Percentiles rank a stretch among this genome's conserved stretches.
Evolutionary conservation across 2,329 filamentous ascomycete genomes (phyloP).

Genomic region (Paradendryphiella salina): DNA sequence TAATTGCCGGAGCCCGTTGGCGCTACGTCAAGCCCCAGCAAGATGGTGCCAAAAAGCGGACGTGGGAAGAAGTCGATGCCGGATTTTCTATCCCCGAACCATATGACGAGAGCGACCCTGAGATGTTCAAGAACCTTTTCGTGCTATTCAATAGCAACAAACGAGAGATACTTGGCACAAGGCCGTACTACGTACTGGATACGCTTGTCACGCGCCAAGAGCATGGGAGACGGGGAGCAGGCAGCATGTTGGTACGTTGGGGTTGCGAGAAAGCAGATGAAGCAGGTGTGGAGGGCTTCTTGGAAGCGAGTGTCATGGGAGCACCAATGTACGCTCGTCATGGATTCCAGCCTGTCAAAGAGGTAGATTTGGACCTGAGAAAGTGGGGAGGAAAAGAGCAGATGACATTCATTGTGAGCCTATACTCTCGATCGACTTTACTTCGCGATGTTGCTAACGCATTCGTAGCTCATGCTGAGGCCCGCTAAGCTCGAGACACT

Average conservation of each 20-base stretch:
- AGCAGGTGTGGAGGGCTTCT: conserved; percentile 35
- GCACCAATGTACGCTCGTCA: conserved; percentile 39
- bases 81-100: conserved; percentile 25
- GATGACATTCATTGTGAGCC: conserved; percentile 39
- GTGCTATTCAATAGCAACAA: conserved; percentile 31
- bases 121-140: conserved; percentile 26
- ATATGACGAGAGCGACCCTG: conserved; percentile 37
- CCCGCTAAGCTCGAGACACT: background rate
- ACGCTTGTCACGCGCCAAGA: conserved; percentile 38
- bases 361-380: conserved; percentile 37
- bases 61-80: conserved; percentile 36
- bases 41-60: conserved; percentile 21
- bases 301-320: conserved; percentile 43
- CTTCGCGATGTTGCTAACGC: background rate
- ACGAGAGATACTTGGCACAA: conserved; percentile 26
- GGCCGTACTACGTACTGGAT: conserved; percentile 36
- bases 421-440: background rate
- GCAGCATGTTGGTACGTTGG: conserved; percentile 39
- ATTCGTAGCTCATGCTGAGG: conserved; percentile 5
- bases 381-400: conserved; percentile 33
- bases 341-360: conserved; percentile 36
- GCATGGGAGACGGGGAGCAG: conserved; percentile 41
- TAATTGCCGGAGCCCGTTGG: conserved; percentile 41
- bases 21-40: conserved; percentile 26
- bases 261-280: conserved; percentile 40